Percentiles rank a stretch among this genome's conserved stretches.
phyloP scores from a whole-genome alignment of 192 early-diverging fungal genomes.

The Coemansia sp. region DNA sequence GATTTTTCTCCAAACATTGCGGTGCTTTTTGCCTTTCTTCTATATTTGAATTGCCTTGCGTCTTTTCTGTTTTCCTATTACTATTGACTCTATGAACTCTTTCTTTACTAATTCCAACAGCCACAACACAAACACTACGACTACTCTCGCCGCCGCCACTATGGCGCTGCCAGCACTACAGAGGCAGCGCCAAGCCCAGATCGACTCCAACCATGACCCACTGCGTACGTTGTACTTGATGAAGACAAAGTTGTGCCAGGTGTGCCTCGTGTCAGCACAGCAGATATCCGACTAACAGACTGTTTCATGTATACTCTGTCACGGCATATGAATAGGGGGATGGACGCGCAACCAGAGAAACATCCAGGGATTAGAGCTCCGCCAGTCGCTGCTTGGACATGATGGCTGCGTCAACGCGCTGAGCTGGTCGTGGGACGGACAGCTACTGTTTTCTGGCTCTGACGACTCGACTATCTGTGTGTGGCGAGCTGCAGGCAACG shows the following conservation, averaged over 20 bases:
- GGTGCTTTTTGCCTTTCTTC: neutral
- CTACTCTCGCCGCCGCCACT: neutral
- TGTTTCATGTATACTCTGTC: neutral
- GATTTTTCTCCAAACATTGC: neutral
- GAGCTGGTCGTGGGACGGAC: constrained; percentile 59
- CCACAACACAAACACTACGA: neutral
- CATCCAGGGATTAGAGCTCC: constrained; percentile 22
- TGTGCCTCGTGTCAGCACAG: neutral
- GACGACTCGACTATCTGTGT: constrained; percentile 61
- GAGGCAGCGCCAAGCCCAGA: constrained; percentile 10
- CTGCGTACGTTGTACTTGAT: constrained; percentile 19
- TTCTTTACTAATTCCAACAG: neutral
- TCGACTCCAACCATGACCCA: neutral
- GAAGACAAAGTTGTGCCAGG: neutral
- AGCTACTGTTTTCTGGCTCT: constrained; percentile 59
- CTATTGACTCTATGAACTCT: neutral
- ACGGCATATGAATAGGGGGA: constrained; percentile 12
- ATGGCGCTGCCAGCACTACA: constrained; percentile 13
- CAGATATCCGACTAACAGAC: neutral
- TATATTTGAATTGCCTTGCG: too few species aligned
- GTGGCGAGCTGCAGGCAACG: constrained; percentile 54
- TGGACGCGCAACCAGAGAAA: constrained; percentile 26
- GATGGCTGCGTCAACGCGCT: constrained; percentile 51
- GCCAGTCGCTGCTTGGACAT: constrained; percentile 39
- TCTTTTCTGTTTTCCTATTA: too few species aligned